Percentiles rank a stretch among this genome's conserved stretches.
phyloP scores from a whole-genome alignment of 2,329 filamentous ascomycete genomes.

The Dactylellina haptotyla region DNA sequence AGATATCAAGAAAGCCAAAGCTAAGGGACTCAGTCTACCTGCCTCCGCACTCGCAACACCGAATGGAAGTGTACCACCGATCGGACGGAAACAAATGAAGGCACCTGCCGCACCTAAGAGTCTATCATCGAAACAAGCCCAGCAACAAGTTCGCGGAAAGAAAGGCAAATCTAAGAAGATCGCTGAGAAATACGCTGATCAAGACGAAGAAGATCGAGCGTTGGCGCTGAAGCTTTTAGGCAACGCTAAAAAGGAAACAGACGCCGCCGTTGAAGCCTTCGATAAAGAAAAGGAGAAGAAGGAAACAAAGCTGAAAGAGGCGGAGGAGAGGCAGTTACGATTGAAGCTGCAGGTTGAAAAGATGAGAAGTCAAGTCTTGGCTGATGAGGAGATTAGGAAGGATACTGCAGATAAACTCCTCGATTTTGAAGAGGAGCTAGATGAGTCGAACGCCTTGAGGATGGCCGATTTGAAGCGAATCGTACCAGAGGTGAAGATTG shows the following conservation, averaged over 20 bases:
- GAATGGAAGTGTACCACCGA: slow-evolving; percentile 29
- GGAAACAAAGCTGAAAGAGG: slow-evolving; percentile 78
- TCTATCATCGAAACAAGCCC: slow-evolving; percentile 57
- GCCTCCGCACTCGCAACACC: slow-evolving; percentile 30
- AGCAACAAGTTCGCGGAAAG: slow-evolving; percentile 72
- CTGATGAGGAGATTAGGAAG: slow-evolving; percentile 72
- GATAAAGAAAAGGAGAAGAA: slow-evolving; percentile 74
- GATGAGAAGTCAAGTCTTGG: slow-evolving; percentile 65
- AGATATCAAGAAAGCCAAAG: slow-evolving; percentile 63
- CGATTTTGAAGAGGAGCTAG: slow-evolving; percentile 70
- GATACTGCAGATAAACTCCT: slow-evolving; percentile 70
- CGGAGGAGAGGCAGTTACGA: slow-evolving; percentile 79
- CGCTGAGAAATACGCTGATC: slow-evolving; percentile 87
- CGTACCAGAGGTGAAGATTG: slow-evolving; percentile 64
- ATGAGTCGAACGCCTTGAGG: slow-evolving; percentile 65
- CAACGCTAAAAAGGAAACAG: slow-evolving; percentile 67
- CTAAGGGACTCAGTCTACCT: slow-evolving; percentile 28
- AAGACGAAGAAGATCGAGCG: slow-evolving; percentile 91
- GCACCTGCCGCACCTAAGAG: slow-evolving; percentile 39
- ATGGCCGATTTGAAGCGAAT: slow-evolving; percentile 73
- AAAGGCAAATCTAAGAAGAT: slow-evolving; percentile 86
- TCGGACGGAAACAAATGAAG: slow-evolving; percentile 55
- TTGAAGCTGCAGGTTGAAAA: slow-evolving; percentile 69
- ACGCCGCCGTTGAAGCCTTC: background rate
- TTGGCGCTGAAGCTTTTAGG: slow-evolving; percentile 89